A percentile compares a stretch with the other conserved stretches of the same genome.
Evolutionary conservation across 1,284 basidiomycete genomes (phyloP).

Genomic region (Sanghuangporus sanghuang): DNA sequence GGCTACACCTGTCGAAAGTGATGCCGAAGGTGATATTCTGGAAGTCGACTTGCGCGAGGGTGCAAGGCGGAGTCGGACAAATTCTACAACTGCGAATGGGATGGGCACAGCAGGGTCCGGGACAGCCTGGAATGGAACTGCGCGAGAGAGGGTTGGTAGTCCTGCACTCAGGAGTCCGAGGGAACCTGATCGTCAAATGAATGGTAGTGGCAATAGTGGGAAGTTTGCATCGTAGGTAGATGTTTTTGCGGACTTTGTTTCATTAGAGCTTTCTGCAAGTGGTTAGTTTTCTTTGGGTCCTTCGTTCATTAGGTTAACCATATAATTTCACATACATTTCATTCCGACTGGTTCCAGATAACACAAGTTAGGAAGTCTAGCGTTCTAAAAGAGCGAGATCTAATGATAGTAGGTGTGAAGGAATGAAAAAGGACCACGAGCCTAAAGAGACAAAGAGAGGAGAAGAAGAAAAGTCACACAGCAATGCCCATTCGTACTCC

Average conservation of each 20-base stretch:
- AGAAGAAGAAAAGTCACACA: neutral
- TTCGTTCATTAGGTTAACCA: neutral
- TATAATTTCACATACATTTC: neutral
- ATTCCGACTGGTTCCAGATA: neutral
- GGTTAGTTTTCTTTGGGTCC: neutral
- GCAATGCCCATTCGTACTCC: neutral
- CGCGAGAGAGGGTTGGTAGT: slow-evolving; percentile 11
- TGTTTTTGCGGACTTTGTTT: neutral
- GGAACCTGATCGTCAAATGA: slow-evolving; percentile 1
- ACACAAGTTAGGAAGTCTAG: neutral
- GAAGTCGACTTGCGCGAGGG: slow-evolving; percentile 13
- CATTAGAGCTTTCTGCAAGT: neutral
- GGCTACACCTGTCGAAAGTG: slow-evolving; percentile 12
- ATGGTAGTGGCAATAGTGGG: neutral
- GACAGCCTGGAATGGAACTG: slow-evolving; percentile 6
- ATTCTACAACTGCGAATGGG: neutral
- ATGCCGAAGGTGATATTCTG: slow-evolving; percentile 10
- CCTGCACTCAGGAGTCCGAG: slow-evolving; percentile 15
- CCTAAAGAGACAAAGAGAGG: neutral
- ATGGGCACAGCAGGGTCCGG: neutral
- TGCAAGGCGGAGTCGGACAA: neutral
- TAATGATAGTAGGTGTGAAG: neutral
- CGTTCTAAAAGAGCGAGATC: neutral
- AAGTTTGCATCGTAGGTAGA: slow-evolving; percentile 11
- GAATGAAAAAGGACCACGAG: neutral